These are phyloP conservation scores for Dalechampia spathulata DNA, from an alignment of 441 rosid species.

Conservation along the genomic window DNA sequence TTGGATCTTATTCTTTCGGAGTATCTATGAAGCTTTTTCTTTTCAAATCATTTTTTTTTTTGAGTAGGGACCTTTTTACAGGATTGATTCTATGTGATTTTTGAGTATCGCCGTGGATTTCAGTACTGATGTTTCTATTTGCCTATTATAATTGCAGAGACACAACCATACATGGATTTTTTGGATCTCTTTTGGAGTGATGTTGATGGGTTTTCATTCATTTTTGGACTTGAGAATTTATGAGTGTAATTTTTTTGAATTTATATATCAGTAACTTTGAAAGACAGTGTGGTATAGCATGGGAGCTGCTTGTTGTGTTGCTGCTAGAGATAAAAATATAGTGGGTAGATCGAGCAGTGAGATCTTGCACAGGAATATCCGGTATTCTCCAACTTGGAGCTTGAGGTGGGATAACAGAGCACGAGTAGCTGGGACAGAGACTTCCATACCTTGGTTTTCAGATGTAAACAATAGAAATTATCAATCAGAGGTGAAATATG, in stretches of 20 bases:
- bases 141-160: no score
- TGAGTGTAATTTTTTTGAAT: slow-evolving; percentile 19
- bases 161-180: no score
- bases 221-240: slow-evolving; percentile 18
- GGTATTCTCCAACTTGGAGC: slow-evolving; percentile 91
- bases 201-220: slow-evolving; percentile 5
- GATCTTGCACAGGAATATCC: slow-evolving; percentile 48
- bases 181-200: no score
- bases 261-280: slow-evolving; percentile 12
- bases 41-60: no score
- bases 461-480: slow-evolving; percentile 50
- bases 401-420: slow-evolving; percentile 94
- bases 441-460: slow-evolving; percentile 67
- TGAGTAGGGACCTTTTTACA: no score
- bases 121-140: no score
- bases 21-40: no score
- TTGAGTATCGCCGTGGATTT: no score
- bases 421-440: slow-evolving; percentile 93
- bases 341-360: slow-evolving; percentile 55
- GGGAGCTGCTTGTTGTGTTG: slow-evolving; percentile 97
- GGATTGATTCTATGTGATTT: no score
- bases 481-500: slow-evolving; percentile 56
- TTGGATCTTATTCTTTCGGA: no score
- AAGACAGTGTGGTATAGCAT: slow-evolving; percentile 32
- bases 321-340: slow-evolving; percentile 84